A percentile compares a stretch with the other conserved stretches of the same genome.
These are phyloP conservation scores for Phlyctochytrium arcticum DNA, from an alignment of 192 early-diverging fungal species.

Conservation along the genomic window DNA sequence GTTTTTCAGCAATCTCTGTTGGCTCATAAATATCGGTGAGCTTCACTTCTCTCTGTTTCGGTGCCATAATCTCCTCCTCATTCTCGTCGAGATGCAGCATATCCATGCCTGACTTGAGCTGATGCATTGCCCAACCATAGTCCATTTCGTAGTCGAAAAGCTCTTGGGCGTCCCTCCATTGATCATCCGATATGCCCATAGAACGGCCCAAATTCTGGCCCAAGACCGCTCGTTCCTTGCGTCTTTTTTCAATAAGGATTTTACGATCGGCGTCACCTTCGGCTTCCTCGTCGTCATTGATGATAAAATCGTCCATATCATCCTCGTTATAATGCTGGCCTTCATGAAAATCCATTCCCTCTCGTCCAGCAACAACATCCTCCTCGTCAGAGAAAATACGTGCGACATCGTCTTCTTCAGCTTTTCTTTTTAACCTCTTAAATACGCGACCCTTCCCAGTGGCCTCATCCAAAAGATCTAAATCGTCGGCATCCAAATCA, in stretches of 20 bases:
- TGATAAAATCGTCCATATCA: conserved; percentile 46
- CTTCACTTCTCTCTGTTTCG: conserved; percentile 32
- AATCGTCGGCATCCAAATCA: conserved; percentile 86
- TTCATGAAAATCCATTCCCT: conserved; percentile 6
- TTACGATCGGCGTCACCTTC: conserved; percentile 28
- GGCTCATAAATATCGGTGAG: conserved; percentile 70
- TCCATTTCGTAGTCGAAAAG: conserved; percentile 94
- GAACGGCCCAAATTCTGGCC: conserved; percentile 41
- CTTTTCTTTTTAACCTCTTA: conserved; percentile 70
- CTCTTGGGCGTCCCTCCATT: conserved; percentile 73
- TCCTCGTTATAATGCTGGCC: conserved; percentile 45
- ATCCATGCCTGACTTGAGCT: conserved; percentile 22
- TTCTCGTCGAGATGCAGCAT: conserved; percentile 51
- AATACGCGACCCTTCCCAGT: conserved; percentile 64
- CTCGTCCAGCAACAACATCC: conserved; percentile 12
- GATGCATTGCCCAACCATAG: conserved; percentile 70
- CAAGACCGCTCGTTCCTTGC: conserved; percentile 35
- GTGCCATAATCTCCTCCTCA: conserved; percentile 44
- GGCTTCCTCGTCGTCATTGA: conserved; percentile 53
- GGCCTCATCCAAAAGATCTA: conserved; percentile 88
- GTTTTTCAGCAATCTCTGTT: conserved; percentile 75
- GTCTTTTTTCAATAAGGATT: conserved; percentile 36
- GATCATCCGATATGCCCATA: conserved; percentile 52
- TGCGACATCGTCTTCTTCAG: conserved; percentile 55
- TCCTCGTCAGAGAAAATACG: conserved; percentile 77